phyloP scores from a whole-genome alignment of 805 yeast genomes.

The Saccharomycopsis olivae region DNA sequence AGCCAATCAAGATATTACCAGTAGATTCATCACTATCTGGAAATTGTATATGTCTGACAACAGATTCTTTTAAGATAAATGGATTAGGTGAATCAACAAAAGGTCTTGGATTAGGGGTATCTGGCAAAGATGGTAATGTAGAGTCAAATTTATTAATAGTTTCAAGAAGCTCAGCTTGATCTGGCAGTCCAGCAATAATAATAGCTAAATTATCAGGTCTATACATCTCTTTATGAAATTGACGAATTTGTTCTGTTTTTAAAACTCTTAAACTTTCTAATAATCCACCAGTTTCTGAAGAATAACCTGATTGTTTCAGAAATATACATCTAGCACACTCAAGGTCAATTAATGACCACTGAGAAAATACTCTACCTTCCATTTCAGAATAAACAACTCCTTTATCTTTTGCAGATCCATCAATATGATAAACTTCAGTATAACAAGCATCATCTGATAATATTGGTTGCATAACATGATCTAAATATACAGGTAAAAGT shows the following conservation, averaged over 20 bases:
- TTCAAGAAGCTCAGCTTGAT: slow-evolving; percentile 56
- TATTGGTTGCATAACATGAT: slow-evolving; percentile 78
- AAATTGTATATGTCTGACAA: slow-evolving; percentile 51
- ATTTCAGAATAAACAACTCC: slow-evolving; percentile 97
- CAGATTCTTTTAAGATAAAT: slow-evolving; percentile 24
- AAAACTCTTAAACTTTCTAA: slow-evolving; percentile 65
- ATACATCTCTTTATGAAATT: slow-evolving; percentile 63
- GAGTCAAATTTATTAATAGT: slow-evolving; percentile 54
- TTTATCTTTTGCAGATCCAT: slow-evolving; percentile 81
- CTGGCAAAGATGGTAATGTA: slow-evolving; percentile 36
- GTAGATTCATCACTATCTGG: slow-evolving; percentile 84
- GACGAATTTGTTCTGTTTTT: slow-evolving; percentile 60
- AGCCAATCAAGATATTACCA: slow-evolving; percentile 63
- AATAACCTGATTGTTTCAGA: slow-evolving; percentile 57
- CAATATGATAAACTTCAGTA: slow-evolving; percentile 93
- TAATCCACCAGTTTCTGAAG: slow-evolving; percentile 91
- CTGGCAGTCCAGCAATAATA: slow-evolving; percentile 77
- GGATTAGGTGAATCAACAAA: slow-evolving; percentile 56
- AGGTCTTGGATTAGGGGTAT: slow-evolving; percentile 45
- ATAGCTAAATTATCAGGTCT: slow-evolving; percentile 78
- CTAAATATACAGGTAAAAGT: slow-evolving; percentile 79
- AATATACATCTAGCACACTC: slow-evolving; percentile 50
- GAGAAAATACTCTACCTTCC: slow-evolving; percentile 83
- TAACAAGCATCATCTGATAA: slow-evolving; percentile 81
- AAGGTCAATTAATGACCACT: slow-evolving; percentile 55